Evolutionary conservation across 371 early-diverging fungal genomes (phyloP).

Genomic region (Dinochytrium kinnereticum): DNA sequence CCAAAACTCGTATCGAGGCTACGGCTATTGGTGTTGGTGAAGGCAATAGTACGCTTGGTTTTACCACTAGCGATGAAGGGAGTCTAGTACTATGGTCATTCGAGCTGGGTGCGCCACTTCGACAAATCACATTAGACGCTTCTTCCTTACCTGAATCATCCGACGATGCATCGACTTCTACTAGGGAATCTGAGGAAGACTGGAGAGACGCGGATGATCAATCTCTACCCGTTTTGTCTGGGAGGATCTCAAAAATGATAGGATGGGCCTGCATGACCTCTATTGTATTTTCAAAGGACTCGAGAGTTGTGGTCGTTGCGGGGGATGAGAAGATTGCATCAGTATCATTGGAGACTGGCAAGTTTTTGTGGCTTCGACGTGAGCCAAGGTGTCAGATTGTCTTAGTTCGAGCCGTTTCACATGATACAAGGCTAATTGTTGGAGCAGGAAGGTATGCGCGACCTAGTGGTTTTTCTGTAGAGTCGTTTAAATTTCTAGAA

Average conservation of each 20-base stretch:
- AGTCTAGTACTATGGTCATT: conserved; percentile 8
- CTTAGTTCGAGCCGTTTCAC: not conserved
- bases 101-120: not conserved
- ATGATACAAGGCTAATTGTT: conserved; percentile 2
- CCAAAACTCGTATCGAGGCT: conserved; percentile 9
- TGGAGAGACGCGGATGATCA: not conserved
- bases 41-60: not conserved
- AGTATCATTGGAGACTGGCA: conserved; percentile 3
- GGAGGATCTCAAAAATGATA: not conserved
- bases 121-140: not conserved
- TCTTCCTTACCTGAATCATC: too few species aligned
- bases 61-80: conserved; percentile 10
- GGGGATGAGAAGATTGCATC: conserved; percentile 14
- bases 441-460: conserved; percentile 6
- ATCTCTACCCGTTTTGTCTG: not conserved
- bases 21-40: conserved; percentile 6
- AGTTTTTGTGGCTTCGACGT: not conserved
- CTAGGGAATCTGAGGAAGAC: not conserved
- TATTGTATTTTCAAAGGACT: not conserved
- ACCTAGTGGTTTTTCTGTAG: not conserved
- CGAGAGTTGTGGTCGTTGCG: not conserved
- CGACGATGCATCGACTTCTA: not conserved
- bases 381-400: conserved; percentile 10
- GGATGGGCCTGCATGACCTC: conserved; percentile 7
- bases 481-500: not conserved